Percentiles rank a stretch among this genome's conserved stretches.
These are phyloP conservation scores for Sisymbrium irio DNA, from an alignment of 345 rosid species.

Conservation along the genomic window DNA sequence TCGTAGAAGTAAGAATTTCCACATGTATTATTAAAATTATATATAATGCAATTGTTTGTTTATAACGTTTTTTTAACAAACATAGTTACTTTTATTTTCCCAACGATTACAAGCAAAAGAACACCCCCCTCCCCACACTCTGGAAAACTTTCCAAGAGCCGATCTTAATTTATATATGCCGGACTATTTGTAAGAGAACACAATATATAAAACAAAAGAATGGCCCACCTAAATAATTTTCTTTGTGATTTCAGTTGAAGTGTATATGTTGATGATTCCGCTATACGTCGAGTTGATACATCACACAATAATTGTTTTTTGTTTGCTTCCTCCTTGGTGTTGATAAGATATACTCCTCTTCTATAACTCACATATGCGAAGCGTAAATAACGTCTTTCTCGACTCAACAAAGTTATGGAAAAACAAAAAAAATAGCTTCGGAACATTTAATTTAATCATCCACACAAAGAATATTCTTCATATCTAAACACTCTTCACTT, in stretches of 20 bases:
- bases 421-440: background rate
- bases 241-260: background rate
- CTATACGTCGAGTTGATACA: background rate
- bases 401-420: background rate
- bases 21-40: background rate
- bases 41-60: background rate
- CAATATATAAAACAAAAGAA: background rate
- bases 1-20: background rate
- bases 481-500: background rate
- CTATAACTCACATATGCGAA: background rate
- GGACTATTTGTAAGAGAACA: slow-evolving; percentile 7
- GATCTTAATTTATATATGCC: background rate
- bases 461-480: background rate
- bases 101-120: background rate
- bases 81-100: background rate
- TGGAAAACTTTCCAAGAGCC: background rate
- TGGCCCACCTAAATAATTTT: slow-evolving; percentile 2
- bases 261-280: background rate
- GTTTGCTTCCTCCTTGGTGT: background rate
- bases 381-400: background rate
- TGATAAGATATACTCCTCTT: background rate
- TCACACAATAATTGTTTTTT: background rate
- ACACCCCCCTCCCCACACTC: background rate
- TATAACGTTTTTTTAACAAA: background rate
- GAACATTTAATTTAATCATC: background rate